Evolutionary conservation across 1,139 yeast species (phyloP), one percentile per base, ranked within the genome.

Genomic region (Diutina siamensis): DNA sequence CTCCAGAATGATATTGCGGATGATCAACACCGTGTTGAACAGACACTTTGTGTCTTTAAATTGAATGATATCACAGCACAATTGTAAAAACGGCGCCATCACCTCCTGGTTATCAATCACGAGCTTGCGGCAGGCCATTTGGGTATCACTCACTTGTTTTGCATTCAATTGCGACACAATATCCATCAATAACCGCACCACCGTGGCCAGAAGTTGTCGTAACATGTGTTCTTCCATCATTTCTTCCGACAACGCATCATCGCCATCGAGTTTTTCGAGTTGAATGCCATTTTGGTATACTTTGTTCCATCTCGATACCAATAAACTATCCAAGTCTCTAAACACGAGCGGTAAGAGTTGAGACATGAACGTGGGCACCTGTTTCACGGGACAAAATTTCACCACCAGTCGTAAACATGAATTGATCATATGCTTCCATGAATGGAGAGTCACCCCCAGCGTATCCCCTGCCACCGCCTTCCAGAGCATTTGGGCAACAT

Each of bases 211-310:
- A 47, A 92, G 72, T 61, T 92, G 97, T 51, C 98, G 71, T 51
- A 92, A 68, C 71, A 92, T 74, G 60, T 92, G 96, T 59, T 92
- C 98, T 54, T 92, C 97, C 85, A 92, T 83, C 94, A 92, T 92
- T 59, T 92, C 98, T 57, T 89, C 97, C n/a, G 94, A 82, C 55
- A 94, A 71, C 17, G 87, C 82, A 48, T 83, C 94, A 54, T 86
- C 94, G 50, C 81, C 85, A 51, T 77, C 84, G 50, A 74, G 75
- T 1, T 84, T 84, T 54, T 74, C 80, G 46, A 81, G 65, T 56
- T 79, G 83, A 47, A 83, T 65, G n/a, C 95, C 95, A 49, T 73
- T 72, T 53, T 71, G 68, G 58, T 80, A 77, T 10, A 81, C 84
- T 50, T 75, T 72, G 25, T 74, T 79, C 99, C 99, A 92, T 59